Base-by-base conservation (phyloP, 495 filamentous ascomycete genomes). In the Friedmanniomyces simplex region DNA sequence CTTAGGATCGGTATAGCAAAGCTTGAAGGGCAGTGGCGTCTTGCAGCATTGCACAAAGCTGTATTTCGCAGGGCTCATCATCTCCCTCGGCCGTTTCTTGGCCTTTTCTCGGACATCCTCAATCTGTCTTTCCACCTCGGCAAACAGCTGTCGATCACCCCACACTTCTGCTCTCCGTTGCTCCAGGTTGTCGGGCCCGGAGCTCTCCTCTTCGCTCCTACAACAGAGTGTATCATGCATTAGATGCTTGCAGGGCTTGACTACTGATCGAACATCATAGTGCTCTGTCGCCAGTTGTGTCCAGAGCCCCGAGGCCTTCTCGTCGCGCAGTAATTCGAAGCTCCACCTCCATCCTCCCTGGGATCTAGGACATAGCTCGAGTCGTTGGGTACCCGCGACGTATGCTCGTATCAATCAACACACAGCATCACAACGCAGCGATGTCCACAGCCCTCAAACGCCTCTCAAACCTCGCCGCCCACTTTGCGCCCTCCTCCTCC, bases 391-490 rank as follows among this genome's bases (percentile, higher is more conserved):
- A 32, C 28, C 28, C 10, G 28, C 10, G 28, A 3, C 10, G 28
- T 32, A 32, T 3, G 4, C 28, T 32, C 28, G 4, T 10, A 4
- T 32, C 4, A 10, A 4, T 10, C 28, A 32, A 32, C 28, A 32
- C 28, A 3, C 28, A 32, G 28, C 28, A 32, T 43, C 39, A 6
- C 14, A 49, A 3, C 46, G 46, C 50, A 42, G 64, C 45, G 28
- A 84, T 84, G 81, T 82, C 81, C 32, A 62, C 72, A 14, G 72
- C 80, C 24, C 73, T 76, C 54, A 73, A 73, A 21, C 78, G 84
- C n/a, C 72, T 87, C 16, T 73, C 78, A 20, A 79, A 71, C 71
- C 73, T 85, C 75, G 68, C 82, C 68, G 67, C 82, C 63, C 80
- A 93, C 73, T 73, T 88, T 72, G 63, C 76, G 53, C 63, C 72